phyloP scores from a whole-genome alignment of 1,284 basidiomycete genomes.

The Porogramme epimiltina region DNA sequence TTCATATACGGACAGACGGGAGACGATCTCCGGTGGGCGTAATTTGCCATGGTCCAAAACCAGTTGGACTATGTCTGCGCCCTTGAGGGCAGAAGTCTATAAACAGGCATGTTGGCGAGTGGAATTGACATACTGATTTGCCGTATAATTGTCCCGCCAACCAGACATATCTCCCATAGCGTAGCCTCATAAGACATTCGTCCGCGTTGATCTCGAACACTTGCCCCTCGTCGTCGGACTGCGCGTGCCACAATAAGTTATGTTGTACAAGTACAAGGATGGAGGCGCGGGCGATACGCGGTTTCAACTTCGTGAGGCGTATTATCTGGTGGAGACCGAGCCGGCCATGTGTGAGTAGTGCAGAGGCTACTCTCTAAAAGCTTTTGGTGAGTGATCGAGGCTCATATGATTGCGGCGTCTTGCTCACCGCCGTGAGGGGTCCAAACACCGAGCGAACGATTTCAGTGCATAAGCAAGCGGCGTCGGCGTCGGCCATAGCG shows the following conservation, averaged over 20 bases:
- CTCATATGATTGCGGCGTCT: not conserved
- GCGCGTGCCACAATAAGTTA: slow-evolving; percentile 86
- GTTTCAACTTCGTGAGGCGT: slow-evolving; percentile 66
- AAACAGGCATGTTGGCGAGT: not conserved
- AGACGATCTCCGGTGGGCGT: slow-evolving; percentile 71
- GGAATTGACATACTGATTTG: slow-evolving; percentile 46
- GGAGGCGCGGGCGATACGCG: slow-evolving; percentile 70
- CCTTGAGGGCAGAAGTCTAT: slow-evolving; percentile 43
- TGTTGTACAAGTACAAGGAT: slow-evolving; percentile 90
- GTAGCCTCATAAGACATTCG: slow-evolving; percentile 77
- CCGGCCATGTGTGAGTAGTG: slow-evolving; percentile 84
- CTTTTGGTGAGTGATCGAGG: not conserved
- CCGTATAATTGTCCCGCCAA: slow-evolving; percentile 74
- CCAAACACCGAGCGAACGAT: slow-evolving; percentile 83
- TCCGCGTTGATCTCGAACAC: slow-evolving; percentile 78
- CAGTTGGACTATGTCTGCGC: slow-evolving; percentile 71
- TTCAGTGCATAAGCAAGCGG: slow-evolving; percentile 70
- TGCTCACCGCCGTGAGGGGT: slow-evolving; percentile 68
- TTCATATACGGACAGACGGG: slow-evolving; percentile 51
- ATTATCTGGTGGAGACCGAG: slow-evolving; percentile 74
- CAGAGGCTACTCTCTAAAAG: slow-evolving; percentile 74
- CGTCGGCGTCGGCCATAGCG: slow-evolving; percentile 73
- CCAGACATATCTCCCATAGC: slow-evolving; percentile 82
- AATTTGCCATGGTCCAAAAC: slow-evolving; percentile 89
- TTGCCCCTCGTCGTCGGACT: slow-evolving; percentile 73